Percentiles rank a stretch among this genome's conserved stretches.
Conservation (phyloP, 2,329 filamentous ascomycete species). For the Teratosphaeria nubilosa region DNA sequence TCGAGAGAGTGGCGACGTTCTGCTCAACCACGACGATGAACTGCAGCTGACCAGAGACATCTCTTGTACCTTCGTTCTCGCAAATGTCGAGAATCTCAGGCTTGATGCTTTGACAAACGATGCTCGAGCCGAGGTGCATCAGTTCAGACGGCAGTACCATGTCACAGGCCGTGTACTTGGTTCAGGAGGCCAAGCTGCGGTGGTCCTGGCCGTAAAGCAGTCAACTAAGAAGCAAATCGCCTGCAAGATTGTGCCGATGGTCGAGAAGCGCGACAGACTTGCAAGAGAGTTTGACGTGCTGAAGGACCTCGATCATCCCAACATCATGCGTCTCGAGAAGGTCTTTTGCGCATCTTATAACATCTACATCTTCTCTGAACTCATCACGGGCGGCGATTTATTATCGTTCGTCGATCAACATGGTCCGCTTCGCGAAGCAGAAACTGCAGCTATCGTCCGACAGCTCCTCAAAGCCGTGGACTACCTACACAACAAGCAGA, state of each 20-base stretch:
- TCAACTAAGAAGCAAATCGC: slow-evolving; percentile 50
- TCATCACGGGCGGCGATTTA: slow-evolving; percentile 50
- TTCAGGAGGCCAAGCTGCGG: slow-evolving; percentile 42
- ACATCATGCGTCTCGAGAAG: slow-evolving; percentile 48
- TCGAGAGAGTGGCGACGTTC: slow-evolving; percentile 25
- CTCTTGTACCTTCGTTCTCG: slow-evolving; percentile 17
- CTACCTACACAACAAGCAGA: slow-evolving; percentile 45
- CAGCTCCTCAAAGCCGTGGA: slow-evolving; percentile 49
- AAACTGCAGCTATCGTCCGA: slow-evolving; percentile 44
- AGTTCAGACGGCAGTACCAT: slow-evolving; percentile 39
- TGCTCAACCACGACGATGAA: slow-evolving; percentile 35
- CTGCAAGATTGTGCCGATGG: slow-evolving; percentile 50
- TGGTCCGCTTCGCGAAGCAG: slow-evolving; percentile 37
- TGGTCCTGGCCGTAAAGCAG: slow-evolving; percentile 46
- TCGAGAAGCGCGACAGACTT: slow-evolving; percentile 1
- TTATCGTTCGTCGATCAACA: slow-evolving; percentile 49
- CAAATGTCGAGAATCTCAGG: slow-evolving; percentile 1
- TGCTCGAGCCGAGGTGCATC: slow-evolving; percentile 11
- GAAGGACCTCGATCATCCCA: slow-evolving; percentile 47
- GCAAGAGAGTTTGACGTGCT: slow-evolving; percentile 39
- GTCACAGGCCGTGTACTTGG: slow-evolving; percentile 45
- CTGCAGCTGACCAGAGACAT: slow-evolving; percentile 25
- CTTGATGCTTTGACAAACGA: slow-evolving; percentile 1
- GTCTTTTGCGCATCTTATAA: slow-evolving; percentile 44
- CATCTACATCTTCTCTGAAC: slow-evolving; percentile 52